phyloP scores from a whole-genome alignment of 2,329 filamentous ascomycete species.

The Aureobasidium sp. region DNA sequence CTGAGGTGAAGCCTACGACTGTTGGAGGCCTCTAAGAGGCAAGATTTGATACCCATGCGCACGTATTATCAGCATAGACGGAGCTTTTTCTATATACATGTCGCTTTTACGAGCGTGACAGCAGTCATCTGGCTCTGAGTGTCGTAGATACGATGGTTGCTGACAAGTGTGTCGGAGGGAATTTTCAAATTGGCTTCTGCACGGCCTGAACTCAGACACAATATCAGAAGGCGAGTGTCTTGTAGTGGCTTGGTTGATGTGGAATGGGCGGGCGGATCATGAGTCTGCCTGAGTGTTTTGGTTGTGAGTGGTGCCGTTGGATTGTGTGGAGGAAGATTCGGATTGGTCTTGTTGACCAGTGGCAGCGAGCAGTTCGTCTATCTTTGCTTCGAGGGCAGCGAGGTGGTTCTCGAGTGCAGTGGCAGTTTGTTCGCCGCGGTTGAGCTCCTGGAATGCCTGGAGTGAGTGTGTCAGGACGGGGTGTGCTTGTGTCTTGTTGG shows the following conservation, averaged over 20 bases:
- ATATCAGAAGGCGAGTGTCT: background rate
- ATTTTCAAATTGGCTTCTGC: background rate
- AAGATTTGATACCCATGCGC: background rate
- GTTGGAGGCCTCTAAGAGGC: conserved; percentile 25
- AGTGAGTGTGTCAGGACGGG: background rate
- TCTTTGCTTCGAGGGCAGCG: conserved; percentile 47
- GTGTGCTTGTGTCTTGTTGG: background rate
- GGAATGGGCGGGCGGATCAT: background rate
- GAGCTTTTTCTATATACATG: background rate
- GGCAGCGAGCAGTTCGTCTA: conserved; percentile 46
- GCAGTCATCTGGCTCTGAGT: background rate
- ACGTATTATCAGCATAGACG: background rate
- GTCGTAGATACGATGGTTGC: background rate
- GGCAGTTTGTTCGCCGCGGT: conserved; percentile 50
- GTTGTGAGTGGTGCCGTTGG: background rate
- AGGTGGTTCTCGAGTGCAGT: conserved; percentile 50
- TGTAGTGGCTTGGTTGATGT: background rate
- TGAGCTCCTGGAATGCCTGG: conserved; percentile 45
- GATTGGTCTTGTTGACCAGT: conserved; percentile 32
- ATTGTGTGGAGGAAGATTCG: background rate
- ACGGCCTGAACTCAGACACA: too few relatives aligned
- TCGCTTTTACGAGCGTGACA: background rate
- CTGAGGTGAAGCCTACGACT: conserved; percentile 26
- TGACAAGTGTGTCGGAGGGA: background rate
- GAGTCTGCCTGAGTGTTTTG: background rate